These are phyloP conservation scores for Xylaria telfairii DNA, from an alignment of 495 filamentous ascomycete species.

Conservation along the genomic window DNA sequence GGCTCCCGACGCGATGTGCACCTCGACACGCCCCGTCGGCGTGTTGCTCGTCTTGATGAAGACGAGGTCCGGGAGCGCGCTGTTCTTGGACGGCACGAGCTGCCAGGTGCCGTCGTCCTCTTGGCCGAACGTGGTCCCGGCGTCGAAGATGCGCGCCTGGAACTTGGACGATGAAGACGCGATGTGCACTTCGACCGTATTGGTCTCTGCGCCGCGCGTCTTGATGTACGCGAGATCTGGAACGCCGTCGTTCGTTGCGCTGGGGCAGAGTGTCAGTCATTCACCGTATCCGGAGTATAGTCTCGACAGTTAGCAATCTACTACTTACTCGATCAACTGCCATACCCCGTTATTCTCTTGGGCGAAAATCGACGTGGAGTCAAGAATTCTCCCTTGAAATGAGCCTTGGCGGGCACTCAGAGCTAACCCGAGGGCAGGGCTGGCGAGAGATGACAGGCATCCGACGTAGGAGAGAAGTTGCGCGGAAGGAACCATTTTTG, in stretches of 20 bases:
- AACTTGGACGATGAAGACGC: conserved; percentile 7
- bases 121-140: conserved; percentile 16
- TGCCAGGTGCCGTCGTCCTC: conserved; percentile 20
- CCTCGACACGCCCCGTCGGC: conserved; percentile 15
- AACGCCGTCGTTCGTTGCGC: not conserved
- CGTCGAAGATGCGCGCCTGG: conserved; percentile 21
- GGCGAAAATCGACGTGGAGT: conserved; percentile 7
- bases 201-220: conserved; percentile 1
- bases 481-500: not conserved
- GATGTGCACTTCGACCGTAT: conserved; percentile 24
- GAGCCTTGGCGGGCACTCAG: conserved; percentile 8
- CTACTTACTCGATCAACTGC: conserved; percentile 24
- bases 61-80: conserved; percentile 11
- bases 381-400: conserved; percentile 6
- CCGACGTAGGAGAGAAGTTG: conserved; percentile 4
- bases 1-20: conserved; percentile 22
- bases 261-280: not conserved
- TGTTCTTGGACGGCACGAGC: conserved; percentile 11
- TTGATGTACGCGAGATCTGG: conserved; percentile 20
- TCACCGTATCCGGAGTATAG: not conserved
- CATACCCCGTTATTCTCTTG: conserved; percentile 21
- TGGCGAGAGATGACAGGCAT: conserved; percentile 8
- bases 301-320: not conserved
- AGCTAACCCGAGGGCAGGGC: not conserved
- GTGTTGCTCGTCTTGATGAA: conserved; percentile 24